Percentiles rank a stretch among this genome's conserved stretches.
These are phyloP conservation scores for Podaxis carcinomalis DNA, from an alignment of 768 basidiomycete genomes.

Conservation along the genomic window DNA sequence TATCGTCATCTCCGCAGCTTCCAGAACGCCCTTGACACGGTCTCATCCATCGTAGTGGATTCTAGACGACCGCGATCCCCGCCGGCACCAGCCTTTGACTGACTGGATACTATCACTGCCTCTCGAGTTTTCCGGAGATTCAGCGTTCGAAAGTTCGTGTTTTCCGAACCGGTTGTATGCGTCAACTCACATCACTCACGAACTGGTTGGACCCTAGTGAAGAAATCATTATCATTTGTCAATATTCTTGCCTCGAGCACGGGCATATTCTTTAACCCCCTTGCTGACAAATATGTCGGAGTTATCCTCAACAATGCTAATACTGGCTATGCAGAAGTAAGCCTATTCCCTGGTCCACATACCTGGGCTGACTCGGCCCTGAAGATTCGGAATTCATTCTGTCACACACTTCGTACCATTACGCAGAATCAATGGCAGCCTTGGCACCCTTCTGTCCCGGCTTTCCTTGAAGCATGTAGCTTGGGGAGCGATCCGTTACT, in stretches of 20 bases:
- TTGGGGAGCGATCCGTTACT: slow-evolving; percentile 52
- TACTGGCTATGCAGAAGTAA: slow-evolving; percentile 83
- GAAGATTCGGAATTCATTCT: slow-evolving; percentile 68
- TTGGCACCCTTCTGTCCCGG: slow-evolving; percentile 49
- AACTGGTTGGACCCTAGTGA: slow-evolving; percentile 44
- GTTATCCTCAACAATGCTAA: slow-evolving; percentile 72
- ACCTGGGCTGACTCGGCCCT: background rate
- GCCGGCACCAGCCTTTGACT: slow-evolving; percentile 66
- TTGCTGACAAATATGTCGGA: slow-evolving; percentile 65
- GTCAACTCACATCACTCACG: background rate
- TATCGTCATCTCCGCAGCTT: background rate
- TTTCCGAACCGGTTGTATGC: background rate
- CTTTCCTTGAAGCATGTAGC: slow-evolving; percentile 53
- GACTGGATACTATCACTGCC: slow-evolving; percentile 75
- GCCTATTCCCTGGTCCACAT: slow-evolving; percentile 11
- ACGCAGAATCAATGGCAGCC: slow-evolving; percentile 66
- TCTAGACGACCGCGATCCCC: slow-evolving; percentile 72
- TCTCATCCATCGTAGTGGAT: slow-evolving; percentile 30
- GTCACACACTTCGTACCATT: slow-evolving; percentile 57
- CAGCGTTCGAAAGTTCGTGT: slow-evolving; percentile 73
- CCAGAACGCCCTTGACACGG: background rate
- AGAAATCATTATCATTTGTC: slow-evolving; percentile 66
- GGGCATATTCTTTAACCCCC: slow-evolving; percentile 60
- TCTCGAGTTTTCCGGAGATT: slow-evolving; percentile 80
- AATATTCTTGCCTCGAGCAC: slow-evolving; percentile 63